Percentiles rank a stretch among this genome's conserved stretches.
phyloP scores from a whole-genome alignment of 345 rosid species.

The Linum lewisii region DNA sequence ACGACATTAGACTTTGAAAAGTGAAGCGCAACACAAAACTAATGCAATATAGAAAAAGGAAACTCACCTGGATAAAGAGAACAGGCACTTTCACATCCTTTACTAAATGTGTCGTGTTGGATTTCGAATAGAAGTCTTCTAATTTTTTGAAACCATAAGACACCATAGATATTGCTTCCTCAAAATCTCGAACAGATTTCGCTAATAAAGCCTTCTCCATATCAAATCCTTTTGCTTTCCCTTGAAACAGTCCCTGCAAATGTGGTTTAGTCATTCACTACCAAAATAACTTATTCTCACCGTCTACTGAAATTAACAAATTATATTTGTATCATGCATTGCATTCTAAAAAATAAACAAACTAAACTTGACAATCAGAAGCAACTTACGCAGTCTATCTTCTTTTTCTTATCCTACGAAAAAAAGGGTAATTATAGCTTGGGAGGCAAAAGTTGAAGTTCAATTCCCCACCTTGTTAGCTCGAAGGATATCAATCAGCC shows the following conservation, averaged over 20 bases:
- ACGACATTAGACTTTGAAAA: slow-evolving; percentile 16
- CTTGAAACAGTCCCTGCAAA: slow-evolving; percentile 75
- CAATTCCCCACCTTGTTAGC: slow-evolving; percentile 62
- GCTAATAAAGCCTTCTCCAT: slow-evolving; percentile 70
- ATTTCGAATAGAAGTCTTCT: slow-evolving; percentile 68
- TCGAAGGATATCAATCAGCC: slow-evolving; percentile 60
- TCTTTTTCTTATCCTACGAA: background rate
- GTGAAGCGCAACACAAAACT: slow-evolving; percentile 2
- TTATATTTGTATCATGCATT: background rate
- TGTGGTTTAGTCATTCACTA: slow-evolving; percentile 12
- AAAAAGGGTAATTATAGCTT: background rate
- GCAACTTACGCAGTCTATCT: background rate
- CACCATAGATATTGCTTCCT: slow-evolving; percentile 80
- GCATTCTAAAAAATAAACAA: background rate
- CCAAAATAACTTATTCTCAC: slow-evolving; percentile 2
- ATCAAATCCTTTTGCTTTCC: slow-evolving; percentile 69
- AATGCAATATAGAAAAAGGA: slow-evolving; percentile 3
- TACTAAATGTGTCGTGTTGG: slow-evolving; percentile 57
- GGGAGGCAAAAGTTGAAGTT: slow-evolving; percentile 1
- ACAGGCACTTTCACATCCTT: slow-evolving; percentile 81
- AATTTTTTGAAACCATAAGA: slow-evolving; percentile 64
- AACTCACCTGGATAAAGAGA: slow-evolving; percentile 78
- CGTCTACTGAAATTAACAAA: background rate
- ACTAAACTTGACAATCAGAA: no score
- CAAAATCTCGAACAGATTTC: slow-evolving; percentile 85